phyloP scores from a whole-genome alignment of 2,329 filamentous ascomycete species.

The Rhynchosporium agropyri region DNA sequence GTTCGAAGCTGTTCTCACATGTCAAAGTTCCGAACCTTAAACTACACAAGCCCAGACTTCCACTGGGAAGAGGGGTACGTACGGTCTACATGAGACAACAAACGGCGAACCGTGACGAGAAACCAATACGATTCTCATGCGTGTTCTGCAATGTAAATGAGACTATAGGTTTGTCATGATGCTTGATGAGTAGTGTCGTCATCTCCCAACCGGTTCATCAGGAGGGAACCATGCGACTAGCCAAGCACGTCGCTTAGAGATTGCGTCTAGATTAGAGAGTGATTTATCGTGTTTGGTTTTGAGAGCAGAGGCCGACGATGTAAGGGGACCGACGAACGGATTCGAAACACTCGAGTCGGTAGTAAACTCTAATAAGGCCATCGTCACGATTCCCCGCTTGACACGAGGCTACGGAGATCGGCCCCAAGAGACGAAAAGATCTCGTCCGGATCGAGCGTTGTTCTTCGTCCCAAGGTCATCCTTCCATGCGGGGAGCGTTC shows the following conservation, averaged over 20 bases:
- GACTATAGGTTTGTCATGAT: background rate
- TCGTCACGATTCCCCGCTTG: no score
- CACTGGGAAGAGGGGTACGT: background rate
- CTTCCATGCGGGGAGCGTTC: background rate
- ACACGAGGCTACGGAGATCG: no score
- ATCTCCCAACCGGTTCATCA: conserved; percentile 1
- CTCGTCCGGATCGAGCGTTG: background rate
- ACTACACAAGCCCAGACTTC: background rate
- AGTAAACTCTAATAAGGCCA: no score
- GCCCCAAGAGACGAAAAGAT: background rate
- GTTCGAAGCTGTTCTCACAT: background rate
- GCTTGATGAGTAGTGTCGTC: background rate
- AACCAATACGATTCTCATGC: background rate
- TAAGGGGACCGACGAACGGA: no score
- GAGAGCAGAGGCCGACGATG: no score
- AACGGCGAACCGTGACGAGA: background rate
- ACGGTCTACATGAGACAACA: background rate
- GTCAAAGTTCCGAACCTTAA: background rate
- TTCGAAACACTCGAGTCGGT: no score
- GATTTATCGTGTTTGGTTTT: no score
- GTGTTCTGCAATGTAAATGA: conserved; percentile 6
- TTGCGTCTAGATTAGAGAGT: background rate
- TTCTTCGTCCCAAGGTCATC: background rate
- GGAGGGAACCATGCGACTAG: no score
- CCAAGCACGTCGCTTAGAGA: background rate